A percentile compares a stretch with the other conserved stretches of the same genome.
These are phyloP conservation scores for Talaromyces sp. DNA, from an alignment of 2,329 filamentous ascomycete species.

Conservation along the genomic window DNA sequence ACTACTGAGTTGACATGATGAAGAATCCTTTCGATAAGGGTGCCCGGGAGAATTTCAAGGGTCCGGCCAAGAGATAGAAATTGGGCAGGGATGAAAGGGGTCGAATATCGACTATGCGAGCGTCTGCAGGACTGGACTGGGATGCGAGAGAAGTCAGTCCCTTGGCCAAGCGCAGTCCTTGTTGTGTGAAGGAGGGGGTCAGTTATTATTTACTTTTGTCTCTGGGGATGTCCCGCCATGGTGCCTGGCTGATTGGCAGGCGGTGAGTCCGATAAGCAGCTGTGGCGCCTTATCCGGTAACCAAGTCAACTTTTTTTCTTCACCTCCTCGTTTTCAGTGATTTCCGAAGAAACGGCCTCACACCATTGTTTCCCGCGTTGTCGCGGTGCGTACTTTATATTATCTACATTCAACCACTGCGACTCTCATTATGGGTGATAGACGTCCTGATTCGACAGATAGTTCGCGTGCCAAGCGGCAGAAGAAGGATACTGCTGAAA, in stretches of 20 bases:
- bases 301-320: slow-evolving; percentile 25
- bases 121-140: background rate
- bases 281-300: slow-evolving; percentile 17
- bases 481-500: slow-evolving; percentile 50
- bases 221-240: slow-evolving; percentile 14
- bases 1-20: slow-evolving; percentile 12
- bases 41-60: background rate
- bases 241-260: slow-evolving; percentile 17
- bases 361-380: background rate
- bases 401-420: background rate
- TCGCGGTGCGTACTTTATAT: background rate
- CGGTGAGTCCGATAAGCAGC: slow-evolving; percentile 21
- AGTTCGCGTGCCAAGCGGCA: slow-evolving; percentile 55
- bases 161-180: slow-evolving; percentile 2
- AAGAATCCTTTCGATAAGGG: slow-evolving; percentile 1
- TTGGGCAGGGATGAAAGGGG: slow-evolving; percentile 9
- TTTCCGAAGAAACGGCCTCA: background rate
- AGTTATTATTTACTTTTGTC: slow-evolving; percentile 10
- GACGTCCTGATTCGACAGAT: slow-evolving; percentile 54
- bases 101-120: too few species aligned
- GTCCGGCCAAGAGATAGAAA: background rate
- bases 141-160: background rate
- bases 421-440: slow-evolving; percentile 52
- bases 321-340: slow-evolving; percentile 5
- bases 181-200: slow-evolving; percentile 13